Evolutionary conservation across 176 grass and related monocot genomes (phyloP).

Genomic region (Juncus effusus): DNA sequence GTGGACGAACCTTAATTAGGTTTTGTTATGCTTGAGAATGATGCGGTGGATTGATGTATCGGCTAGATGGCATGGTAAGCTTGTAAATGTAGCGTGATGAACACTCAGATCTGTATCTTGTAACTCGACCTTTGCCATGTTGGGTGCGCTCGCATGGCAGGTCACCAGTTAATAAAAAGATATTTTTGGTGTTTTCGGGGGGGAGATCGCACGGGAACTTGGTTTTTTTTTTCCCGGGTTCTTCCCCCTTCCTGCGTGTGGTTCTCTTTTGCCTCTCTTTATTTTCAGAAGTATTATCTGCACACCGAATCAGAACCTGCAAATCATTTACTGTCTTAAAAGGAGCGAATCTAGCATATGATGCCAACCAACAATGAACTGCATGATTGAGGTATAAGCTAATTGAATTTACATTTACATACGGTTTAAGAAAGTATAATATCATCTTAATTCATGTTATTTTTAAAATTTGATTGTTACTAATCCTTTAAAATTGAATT

Average conservation of each 20-base stretch:
- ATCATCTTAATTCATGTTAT: too few species aligned
- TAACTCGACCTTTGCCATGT: slow-evolving; percentile 32
- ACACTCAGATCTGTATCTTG: slow-evolving; percentile 28
- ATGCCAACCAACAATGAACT: not conserved
- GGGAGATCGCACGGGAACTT: slow-evolving; percentile 28
- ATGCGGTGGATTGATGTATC: not conserved
- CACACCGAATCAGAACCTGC: not conserved
- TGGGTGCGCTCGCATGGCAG: slow-evolving; percentile 36
- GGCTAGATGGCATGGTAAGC: slow-evolving; percentile 16
- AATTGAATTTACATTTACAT: not conserved
- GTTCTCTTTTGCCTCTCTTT: slow-evolving; percentile 5
- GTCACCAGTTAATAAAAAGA: slow-evolving; percentile 27
- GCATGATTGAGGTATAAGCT: not conserved
- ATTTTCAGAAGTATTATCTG: not conserved
- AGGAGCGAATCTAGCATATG: not conserved
- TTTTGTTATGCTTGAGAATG: too few species aligned
- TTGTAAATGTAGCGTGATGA: not conserved
- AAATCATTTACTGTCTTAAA: not conserved
- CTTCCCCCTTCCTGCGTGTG: slow-evolving; percentile 9
- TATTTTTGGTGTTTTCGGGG: slow-evolving; percentile 11
- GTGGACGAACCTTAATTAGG: too few species aligned
- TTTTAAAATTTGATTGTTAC: too few species aligned
- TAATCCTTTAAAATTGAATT: too few species aligned
- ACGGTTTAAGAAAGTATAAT: too few species aligned
- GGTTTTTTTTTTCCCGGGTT: slow-evolving; percentile 23